Percentiles rank a stretch among this genome's conserved stretches.
Conservation (phyloP, 768 basidiomycete species). For the Sporobolomyces roseus region DNA sequence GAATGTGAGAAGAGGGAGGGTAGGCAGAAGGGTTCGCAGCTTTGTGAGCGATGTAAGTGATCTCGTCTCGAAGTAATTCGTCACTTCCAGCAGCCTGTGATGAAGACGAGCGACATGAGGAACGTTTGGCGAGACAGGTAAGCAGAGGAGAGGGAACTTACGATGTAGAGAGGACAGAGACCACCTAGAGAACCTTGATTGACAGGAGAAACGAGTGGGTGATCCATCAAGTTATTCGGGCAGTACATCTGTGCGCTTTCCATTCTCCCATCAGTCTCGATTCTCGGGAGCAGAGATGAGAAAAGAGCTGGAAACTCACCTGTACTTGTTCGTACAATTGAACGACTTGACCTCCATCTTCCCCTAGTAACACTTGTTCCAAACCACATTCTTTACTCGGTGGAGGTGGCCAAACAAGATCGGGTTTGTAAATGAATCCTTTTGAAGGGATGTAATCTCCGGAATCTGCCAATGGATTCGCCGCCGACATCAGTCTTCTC, state of each 20-base stretch:
- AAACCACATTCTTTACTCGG: conserved; percentile 29
- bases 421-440: conserved; percentile 50
- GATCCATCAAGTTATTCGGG: conserved; percentile 69
- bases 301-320: conserved; percentile 19
- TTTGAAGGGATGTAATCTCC: conserved; percentile 41
- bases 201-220: conserved; percentile 72
- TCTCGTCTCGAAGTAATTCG: conserved; percentile 87
- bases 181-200: conserved; percentile 78
- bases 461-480: no score
- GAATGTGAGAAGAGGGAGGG: conserved; percentile 59
- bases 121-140: not conserved
- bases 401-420: conserved; percentile 50
- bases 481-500: no score
- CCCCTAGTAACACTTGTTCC: conserved; percentile 19
- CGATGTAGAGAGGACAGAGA: conserved; percentile 76
- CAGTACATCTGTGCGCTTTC: conserved; percentile 66
- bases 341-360: conserved; percentile 6
- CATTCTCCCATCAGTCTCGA: no score
- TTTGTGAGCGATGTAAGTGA: conserved; percentile 81
- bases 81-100: conserved; percentile 26
- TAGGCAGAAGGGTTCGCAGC: conserved; percentile 77
- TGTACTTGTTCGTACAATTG: conserved; percentile 38
- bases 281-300: no score
- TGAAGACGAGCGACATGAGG: not conserved
- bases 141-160: conserved; percentile 53